phyloP scores from a whole-genome alignment of 306 rosid genomes.

The Luffa acutangula region DNA sequence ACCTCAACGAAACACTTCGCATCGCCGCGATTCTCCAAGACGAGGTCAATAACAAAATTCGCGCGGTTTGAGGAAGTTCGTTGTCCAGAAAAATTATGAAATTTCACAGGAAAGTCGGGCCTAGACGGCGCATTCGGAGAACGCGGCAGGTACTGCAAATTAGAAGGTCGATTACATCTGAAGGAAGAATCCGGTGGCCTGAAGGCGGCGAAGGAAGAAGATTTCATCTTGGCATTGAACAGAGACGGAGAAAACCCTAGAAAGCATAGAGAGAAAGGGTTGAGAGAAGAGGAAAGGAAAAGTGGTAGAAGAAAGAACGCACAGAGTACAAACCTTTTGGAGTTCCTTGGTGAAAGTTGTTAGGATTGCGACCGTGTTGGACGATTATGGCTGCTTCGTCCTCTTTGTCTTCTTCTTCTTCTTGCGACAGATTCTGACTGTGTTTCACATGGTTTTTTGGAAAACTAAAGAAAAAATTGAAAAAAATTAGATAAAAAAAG shows the following conservation, averaged over 20 bases:
- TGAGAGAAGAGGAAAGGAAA: neutral
- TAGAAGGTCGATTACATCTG: neutral
- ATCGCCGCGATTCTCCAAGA: slow-evolving; percentile 11
- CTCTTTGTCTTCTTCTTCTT: too few relatives aligned
- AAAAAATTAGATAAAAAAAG: too few relatives aligned
- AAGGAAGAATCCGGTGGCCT: slow-evolving; percentile 6
- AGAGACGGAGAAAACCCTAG: neutral
- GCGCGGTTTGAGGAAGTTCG: neutral
- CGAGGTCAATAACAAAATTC: slow-evolving; percentile 35
- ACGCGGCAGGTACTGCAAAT: neutral
- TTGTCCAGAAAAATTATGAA: neutral
- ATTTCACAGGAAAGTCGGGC: neutral
- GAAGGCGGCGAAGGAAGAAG: neutral
- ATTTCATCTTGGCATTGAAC: neutral
- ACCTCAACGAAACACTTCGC: slow-evolving; percentile 9
- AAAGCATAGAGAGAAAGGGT: neutral
- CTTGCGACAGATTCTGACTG: too few relatives aligned
- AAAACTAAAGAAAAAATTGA: too few relatives aligned
- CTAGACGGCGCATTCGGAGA: neutral
- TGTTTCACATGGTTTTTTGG: too few relatives aligned
- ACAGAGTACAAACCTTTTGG: neutral
- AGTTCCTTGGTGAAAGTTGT: neutral
- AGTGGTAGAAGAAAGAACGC: neutral
- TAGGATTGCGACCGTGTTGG: too few relatives aligned
- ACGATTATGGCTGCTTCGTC: too few relatives aligned